phyloP scores from a whole-genome alignment of 495 filamentous ascomycete genomes.

The Tuber brumale region DNA sequence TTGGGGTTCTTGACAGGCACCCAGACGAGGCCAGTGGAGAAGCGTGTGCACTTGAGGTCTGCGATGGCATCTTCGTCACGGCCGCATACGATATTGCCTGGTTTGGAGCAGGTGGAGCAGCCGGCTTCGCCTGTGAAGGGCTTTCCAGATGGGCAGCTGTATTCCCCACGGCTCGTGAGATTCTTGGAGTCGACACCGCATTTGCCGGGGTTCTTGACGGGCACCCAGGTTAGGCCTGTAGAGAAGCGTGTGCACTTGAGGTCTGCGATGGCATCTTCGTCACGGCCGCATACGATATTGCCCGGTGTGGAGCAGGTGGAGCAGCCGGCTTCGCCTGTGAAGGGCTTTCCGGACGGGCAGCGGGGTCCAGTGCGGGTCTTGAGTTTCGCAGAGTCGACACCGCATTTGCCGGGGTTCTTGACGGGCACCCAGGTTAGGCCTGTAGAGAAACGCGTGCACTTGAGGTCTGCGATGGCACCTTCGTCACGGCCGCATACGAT shows the following conservation, averaged over 20 bases:
- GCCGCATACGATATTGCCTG: slow-evolving; percentile 2
- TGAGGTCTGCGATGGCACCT: background rate
- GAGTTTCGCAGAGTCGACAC: background rate
- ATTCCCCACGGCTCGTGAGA: background rate
- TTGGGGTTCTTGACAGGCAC: background rate
- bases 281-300: slow-evolving; percentile 2
- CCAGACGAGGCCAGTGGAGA: background rate
- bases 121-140: background rate
- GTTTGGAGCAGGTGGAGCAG: background rate
- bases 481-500: background rate
- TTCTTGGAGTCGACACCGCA: background rate
- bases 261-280: background rate
- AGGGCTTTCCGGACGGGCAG: slow-evolving; percentile 3
- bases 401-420: background rate
- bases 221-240: background rate
- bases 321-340: background rate
- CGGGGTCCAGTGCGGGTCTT: too few species aligned
- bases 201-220: background rate
- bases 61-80: background rate
- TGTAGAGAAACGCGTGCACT: background rate
- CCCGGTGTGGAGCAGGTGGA: background rate
- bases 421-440: background rate
- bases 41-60: slow-evolving; percentile 1
- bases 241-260: background rate
- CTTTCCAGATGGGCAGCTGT: background rate